Percentiles rank a stretch among this genome's conserved stretches.
Conservation (phyloP, 768 basidiomycete genomes). For the Pholiota molesta region DNA sequence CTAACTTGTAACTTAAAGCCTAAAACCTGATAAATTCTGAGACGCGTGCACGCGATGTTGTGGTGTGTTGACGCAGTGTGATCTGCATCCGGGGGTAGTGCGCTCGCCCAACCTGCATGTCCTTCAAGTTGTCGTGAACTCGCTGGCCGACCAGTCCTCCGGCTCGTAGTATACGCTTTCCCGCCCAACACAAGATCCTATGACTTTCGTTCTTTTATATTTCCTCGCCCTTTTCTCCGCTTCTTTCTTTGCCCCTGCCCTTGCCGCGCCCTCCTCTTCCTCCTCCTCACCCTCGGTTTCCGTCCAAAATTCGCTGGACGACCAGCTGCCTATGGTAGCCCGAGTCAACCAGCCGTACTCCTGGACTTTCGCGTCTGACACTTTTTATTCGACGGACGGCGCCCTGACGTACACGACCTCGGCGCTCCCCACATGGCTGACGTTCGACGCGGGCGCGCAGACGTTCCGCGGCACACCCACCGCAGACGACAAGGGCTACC, state of each 20-base stretch:
- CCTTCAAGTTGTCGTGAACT: slow-evolving; percentile 36
- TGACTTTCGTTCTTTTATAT: slow-evolving; percentile 64
- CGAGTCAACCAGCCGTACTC: slow-evolving; percentile 63
- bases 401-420: slow-evolving; percentile 53
- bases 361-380: slow-evolving; percentile 69
- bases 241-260: slow-evolving; percentile 26
- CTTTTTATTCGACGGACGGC: slow-evolving; percentile 59
- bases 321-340: slow-evolving; percentile 81
- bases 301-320: slow-evolving; percentile 62
- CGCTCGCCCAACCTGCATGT: slow-evolving; percentile 16
- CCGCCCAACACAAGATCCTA: slow-evolving; percentile 59
- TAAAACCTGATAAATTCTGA: too few species aligned
- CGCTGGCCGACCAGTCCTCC: slow-evolving; percentile 60
- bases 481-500: slow-evolving; percentile 61
- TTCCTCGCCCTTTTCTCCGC: slow-evolving; percentile 42
- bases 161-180: slow-evolving; percentile 39
- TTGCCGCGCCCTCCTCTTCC: background rate
- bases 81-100: slow-evolving; percentile 6
- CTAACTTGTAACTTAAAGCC: too few species aligned
- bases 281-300: slow-evolving; percentile 42
- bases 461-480: slow-evolving; percentile 76
- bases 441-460: slow-evolving; percentile 61
- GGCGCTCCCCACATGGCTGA: slow-evolving; percentile 74
- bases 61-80: slow-evolving; percentile 29
- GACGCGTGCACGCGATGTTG: slow-evolving; percentile 23